Base-by-base conservation (phyloP, 768 basidiomycete species). In the Russula brevipes region DNA sequence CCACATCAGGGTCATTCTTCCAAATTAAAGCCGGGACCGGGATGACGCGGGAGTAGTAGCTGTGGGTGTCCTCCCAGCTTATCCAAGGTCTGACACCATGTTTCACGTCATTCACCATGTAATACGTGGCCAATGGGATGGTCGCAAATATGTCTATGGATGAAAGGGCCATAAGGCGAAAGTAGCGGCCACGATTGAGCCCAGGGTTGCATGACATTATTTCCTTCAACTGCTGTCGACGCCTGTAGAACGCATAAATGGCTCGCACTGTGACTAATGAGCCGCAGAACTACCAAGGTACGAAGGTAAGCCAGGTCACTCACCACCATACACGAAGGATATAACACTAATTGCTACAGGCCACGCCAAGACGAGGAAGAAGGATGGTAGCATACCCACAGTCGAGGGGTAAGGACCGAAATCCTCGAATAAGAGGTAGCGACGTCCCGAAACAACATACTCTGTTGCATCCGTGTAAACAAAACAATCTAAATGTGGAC, bases 21-120 rank as follows among this genome's bases (percentile, higher is more conserved):
- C 82, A 85, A 2, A 75, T 0, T 12, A 76, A 36, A 0, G 74
- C 61, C 1, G 81, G 76, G 54, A 72, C 59, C 45, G 74, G 73
- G 0, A 61, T 67, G 5, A 85, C 72, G 9, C 76, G 75, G 2
- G 72, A 76, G 68, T 77, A 84, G 45, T 78, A 68, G 38, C 61
- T 77, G 68, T 89, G 87, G 0, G 81, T 77, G 67, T 81, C 76
- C 0, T 69, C 74, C 80, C 83, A 83, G 36, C 79, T 77, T 0
- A 65, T 60, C 74, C 79, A 86, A 16, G 33, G 33, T 35, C 4
- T 11, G 17, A 52, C 35, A 11, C 50, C 50, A 1, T 0, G 1
- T 17, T 0, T 33, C 16, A 33, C 17, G n/a, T 36, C 35, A 3
- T 0, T 9, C 17, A 35, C 33, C 16, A 52, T 52, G 33, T 4